Conservation (phyloP, 2,329 filamentous ascomycete genomes). For the Calonectria henricotiae region DNA sequence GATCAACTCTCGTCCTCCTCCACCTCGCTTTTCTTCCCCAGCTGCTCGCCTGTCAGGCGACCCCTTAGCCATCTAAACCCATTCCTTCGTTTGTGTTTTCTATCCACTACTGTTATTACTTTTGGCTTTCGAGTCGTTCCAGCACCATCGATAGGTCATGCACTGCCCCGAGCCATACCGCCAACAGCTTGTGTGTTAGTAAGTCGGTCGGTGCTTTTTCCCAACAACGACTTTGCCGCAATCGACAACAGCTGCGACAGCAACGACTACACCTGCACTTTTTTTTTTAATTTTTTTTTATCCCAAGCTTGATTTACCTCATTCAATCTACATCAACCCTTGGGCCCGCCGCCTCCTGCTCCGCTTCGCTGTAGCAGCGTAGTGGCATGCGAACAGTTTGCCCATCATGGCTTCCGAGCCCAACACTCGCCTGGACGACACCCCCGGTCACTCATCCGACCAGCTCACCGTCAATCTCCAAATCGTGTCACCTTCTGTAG, state of each 20-base stretch:
- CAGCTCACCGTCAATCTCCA: constrained; percentile 69
- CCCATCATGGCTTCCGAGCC: constrained; percentile 62
- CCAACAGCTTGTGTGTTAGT: constrained; percentile 31
- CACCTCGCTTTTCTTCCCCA: constrained; percentile 25
- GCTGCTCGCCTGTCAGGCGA: constrained; percentile 19
- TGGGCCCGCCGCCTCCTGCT: constrained; percentile 21
- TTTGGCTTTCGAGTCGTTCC: constrained; percentile 21
- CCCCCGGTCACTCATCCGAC: constrained; percentile 48
- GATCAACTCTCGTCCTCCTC: constrained; percentile 30
- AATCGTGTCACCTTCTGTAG: constrained; percentile 73
- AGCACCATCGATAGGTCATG: constrained; percentile 13
- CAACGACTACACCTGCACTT: constrained; percentile 23
- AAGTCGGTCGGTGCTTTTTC: constrained; percentile 34
- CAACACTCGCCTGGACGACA: constrained; percentile 50
- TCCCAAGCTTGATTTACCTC: constrained; percentile 6
- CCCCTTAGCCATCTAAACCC: not conserved
- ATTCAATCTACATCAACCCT: constrained; percentile 29
- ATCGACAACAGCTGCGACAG: constrained; percentile 32
- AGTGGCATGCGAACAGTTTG: constrained; percentile 52
- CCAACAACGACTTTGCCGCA: constrained; percentile 32
- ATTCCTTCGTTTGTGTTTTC: constrained; percentile 17
- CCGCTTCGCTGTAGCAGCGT: constrained; percentile 34
- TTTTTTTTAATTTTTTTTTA: constrained; percentile 10
- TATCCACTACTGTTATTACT: not conserved
- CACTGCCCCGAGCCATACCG: constrained; percentile 18